phyloP scores from a whole-genome alignment of 306 rosid genomes.

The Malus sieversii region DNA sequence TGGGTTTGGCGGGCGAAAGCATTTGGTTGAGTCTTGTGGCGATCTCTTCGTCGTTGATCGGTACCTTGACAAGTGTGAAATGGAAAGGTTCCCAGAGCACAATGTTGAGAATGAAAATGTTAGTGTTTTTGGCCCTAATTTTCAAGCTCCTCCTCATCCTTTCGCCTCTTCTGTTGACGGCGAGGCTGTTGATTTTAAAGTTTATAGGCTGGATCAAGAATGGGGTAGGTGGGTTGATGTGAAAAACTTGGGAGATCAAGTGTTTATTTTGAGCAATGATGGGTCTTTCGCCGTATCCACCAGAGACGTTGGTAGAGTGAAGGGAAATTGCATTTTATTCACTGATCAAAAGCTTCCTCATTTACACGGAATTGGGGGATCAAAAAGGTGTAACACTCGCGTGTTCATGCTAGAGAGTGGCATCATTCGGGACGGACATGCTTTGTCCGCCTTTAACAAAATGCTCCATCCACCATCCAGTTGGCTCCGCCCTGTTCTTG shows the following conservation, averaged over 20 bases:
- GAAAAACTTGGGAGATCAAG: constrained; percentile 10
- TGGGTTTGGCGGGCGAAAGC: constrained; percentile 13
- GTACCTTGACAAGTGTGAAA: background rate
- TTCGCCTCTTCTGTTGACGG: background rate
- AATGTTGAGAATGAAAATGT: background rate
- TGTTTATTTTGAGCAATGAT: constrained; percentile 1
- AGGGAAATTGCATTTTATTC: constrained; percentile 8
- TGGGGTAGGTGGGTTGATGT: constrained; percentile 27
- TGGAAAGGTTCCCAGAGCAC: background rate
- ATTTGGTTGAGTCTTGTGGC: constrained; percentile 31
- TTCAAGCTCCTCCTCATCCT: background rate
- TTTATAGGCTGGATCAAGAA: constrained; percentile 34
- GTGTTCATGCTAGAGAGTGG: constrained; percentile 8
- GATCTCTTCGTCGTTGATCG: constrained; percentile 34
- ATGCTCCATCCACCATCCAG: background rate
- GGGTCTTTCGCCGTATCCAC: background rate
- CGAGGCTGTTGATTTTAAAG: constrained; percentile 2
- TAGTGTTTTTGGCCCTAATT: background rate
- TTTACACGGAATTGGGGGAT: background rate
- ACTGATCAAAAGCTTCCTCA: background rate
- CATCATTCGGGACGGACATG: background rate
- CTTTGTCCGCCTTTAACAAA: background rate
- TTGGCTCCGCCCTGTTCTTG: background rate
- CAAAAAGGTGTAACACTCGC: background rate
- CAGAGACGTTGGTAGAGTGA: background rate